Evolutionary conservation across 495 filamentous ascomycete species (phyloP), one percentile per base, ranked within the genome.

Genomic region (Tuber indicum): DNA sequence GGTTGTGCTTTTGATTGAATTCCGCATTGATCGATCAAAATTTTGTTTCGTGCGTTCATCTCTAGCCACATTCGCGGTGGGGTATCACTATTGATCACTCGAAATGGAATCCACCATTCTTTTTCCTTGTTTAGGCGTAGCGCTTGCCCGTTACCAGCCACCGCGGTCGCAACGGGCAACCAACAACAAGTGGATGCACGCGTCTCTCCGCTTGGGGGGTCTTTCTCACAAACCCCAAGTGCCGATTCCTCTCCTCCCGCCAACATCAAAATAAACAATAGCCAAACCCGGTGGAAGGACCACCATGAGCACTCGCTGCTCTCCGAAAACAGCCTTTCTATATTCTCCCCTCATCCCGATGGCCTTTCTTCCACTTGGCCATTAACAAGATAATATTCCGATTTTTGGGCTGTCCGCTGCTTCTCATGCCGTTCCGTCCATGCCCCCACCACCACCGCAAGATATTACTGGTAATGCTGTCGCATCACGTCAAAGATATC

Each of bases 391-490:
- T 66, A 66, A 66, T 66, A 36, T 66, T 66, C 58, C 26, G 58
- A 66, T 66, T 66, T 58, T 66, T 32, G 58, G 58, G 58, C 26
- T 66, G 26, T n/a, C 58, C 58, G 16, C 32, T 66, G 58, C 26
- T 66, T 32, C 58, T 66, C 58, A 66, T 66, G 58, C 58, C 58
- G 58, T 66, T 66, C 76, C 77, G 78, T 76, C 78, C 77, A 80
- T 80, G 78, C 78, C 79, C 79, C 78, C 78, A 74, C 71, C 78
- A 80, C 77, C 79, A 72, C 69, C 72, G 77, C 52, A 47, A 77
- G 76, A 79, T 69, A 78, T 71, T 80, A 76, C 74, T 70, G 77
- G 78, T 79, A 80, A 80, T 79, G 78, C 78, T 80, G 70, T 79
- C 71, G 78, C 78, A 80, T 80, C 78, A 72, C 77, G 47, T 71